Conservation (phyloP, 2,329 filamentous ascomycete species). For the Phaeomoniella chlamydospora region DNA sequence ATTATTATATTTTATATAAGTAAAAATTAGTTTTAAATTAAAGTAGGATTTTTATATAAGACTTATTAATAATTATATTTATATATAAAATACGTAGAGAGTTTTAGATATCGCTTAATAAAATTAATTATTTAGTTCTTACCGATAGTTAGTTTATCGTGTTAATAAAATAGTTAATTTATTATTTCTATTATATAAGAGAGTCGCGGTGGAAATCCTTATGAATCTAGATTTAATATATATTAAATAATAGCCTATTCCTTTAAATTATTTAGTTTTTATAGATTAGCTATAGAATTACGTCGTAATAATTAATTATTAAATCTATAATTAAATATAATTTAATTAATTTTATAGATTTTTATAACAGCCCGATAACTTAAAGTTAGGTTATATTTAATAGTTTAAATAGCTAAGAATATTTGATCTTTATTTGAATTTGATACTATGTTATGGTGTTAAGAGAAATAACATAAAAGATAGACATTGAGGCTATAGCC, state of each 20-base stretch:
- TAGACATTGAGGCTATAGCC: background rate
- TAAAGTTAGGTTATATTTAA: background rate
- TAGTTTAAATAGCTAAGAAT: background rate
- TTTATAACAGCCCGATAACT: background rate
- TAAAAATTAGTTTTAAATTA: too few species aligned
- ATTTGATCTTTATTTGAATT: background rate
- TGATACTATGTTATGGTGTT: background rate
- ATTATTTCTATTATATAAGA: background rate
- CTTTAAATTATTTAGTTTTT: background rate
- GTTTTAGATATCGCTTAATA: slow-evolving; percentile 1
- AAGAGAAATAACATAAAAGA: background rate
- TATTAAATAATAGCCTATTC: background rate
- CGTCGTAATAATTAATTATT: background rate
- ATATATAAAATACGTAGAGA: slow-evolving; percentile 1
- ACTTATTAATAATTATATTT: background rate
- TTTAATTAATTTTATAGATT: slow-evolving; percentile 1
- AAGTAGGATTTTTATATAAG: too few species aligned
- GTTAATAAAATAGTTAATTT: background rate
- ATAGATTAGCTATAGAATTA: background rate
- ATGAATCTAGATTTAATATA: background rate
- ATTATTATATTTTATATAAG: too few species aligned
- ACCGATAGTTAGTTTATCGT: background rate
- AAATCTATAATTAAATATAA: background rate
- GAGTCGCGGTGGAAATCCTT: background rate
- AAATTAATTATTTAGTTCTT: background rate